A percentile compares a stretch with the other conserved stretches of the same genome.
phyloP scores from a whole-genome alignment of 768 basidiomycete species.

The Mrakia blollopis region DNA sequence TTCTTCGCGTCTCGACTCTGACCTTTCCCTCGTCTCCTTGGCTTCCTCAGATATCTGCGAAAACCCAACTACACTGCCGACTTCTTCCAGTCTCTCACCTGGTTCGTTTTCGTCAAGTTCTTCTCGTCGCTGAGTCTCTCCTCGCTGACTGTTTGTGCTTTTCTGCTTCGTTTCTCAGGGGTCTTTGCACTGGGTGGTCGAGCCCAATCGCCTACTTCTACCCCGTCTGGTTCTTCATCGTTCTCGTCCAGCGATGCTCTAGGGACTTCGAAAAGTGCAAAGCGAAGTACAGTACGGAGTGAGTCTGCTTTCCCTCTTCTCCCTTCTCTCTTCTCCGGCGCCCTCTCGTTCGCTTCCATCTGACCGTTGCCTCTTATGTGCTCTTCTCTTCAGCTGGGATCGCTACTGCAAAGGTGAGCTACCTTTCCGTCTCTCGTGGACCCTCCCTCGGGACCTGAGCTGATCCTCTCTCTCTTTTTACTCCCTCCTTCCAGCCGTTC shows the following conservation, averaged over 20 bases:
- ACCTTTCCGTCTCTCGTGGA: not conserved
- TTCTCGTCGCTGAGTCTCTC: not conserved
- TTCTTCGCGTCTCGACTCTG: not conserved
- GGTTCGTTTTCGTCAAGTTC: not conserved
- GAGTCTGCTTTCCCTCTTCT: not conserved
- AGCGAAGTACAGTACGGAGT: slow-evolving; percentile 66
- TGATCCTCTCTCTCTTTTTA: not conserved
- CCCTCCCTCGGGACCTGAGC: not conserved
- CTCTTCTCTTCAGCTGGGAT: not conserved
- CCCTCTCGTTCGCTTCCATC: not conserved
- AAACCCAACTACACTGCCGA: slow-evolving; percentile 89
- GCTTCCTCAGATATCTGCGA: not conserved
- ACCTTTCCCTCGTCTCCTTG: not conserved
- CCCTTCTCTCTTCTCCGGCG: no score
- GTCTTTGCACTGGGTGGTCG: slow-evolving; percentile 64
- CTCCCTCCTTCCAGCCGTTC: not conserved
- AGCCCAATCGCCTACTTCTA: slow-evolving; percentile 26
- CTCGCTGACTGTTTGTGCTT: no score
- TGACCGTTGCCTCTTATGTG: not conserved
- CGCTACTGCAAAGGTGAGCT: not conserved
- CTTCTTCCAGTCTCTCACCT: not conserved
- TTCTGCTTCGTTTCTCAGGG: slow-evolving; percentile 53
- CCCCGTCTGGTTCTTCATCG: slow-evolving; percentile 46
- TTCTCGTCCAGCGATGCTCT: slow-evolving; percentile 84
- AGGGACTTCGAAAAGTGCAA: slow-evolving; percentile 94